phyloP scores from a whole-genome alignment of 2,329 filamentous ascomycete species.

The Cladophialophora bantiana region DNA sequence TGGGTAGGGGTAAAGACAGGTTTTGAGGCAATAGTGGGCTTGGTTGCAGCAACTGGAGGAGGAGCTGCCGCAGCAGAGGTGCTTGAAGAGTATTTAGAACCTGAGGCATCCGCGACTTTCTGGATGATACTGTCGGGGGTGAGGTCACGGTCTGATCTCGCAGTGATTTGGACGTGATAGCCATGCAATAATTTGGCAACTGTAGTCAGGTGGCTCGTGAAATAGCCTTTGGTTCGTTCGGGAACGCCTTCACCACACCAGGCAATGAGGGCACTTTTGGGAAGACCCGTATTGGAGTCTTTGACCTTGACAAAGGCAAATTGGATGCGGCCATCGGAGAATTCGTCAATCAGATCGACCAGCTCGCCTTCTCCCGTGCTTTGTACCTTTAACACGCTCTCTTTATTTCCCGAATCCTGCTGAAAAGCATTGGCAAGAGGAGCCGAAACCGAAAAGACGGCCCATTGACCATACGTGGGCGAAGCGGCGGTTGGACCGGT shows the following conservation, averaged over 20 bases:
- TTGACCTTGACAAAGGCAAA: conserved; percentile 97
- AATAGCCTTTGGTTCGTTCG: conserved; percentile 98
- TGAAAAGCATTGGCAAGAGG: conserved; percentile 94
- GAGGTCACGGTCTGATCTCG: conserved; percentile 87
- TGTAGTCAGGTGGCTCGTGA: conserved; percentile 88
- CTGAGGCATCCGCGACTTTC: conserved; percentile 93
- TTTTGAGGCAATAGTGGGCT: conserved; percentile 75
- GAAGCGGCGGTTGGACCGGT: conserved; percentile 68
- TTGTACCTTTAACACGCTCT: conserved; percentile 95
- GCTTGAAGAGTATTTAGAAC: conserved; percentile 86
- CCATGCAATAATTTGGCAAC: conserved; percentile 93
- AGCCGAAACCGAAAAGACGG: conserved; percentile 89
- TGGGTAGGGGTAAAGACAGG: conserved; percentile 87
- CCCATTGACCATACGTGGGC: conserved; percentile 89
- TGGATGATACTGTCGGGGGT: conserved; percentile 86
- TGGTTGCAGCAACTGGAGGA: conserved; percentile 60
- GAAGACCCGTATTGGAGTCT: conserved; percentile 86
- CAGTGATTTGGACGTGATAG: conserved; percentile 97
- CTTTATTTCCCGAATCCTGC: conserved; percentile 78
- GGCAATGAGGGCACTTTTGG: conserved; percentile 90
- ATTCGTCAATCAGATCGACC: conserved; percentile 88
- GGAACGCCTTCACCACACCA: conserved; percentile 98
- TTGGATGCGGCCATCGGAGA: conserved; percentile 94
- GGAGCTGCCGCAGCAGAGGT: conserved; percentile 64
- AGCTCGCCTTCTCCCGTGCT: conserved; percentile 92